Evolutionary conservation across 2,329 filamentous ascomycete genomes (phyloP).

Genomic region (Penicillium capsulatum): DNA sequence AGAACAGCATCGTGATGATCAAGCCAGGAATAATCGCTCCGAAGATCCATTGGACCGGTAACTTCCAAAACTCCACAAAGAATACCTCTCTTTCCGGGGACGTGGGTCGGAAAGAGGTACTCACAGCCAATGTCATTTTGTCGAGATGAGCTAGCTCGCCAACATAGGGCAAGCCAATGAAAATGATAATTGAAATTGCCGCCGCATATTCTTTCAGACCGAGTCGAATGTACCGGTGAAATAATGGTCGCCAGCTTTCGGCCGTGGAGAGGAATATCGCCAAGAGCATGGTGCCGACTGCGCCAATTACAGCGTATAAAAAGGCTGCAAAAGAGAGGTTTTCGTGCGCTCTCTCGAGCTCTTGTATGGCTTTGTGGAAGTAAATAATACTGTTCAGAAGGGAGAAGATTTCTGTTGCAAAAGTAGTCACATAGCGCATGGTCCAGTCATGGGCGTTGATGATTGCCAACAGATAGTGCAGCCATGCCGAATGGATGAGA

Average conservation of each 20-base stretch:
- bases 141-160: constrained; percentile 58
- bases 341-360: constrained; percentile 57
- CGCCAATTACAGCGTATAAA: constrained; percentile 61
- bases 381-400: constrained; percentile 65
- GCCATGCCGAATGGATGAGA: constrained; percentile 62
- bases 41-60: constrained; percentile 58
- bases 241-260: constrained; percentile 57
- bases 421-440: constrained; percentile 65
- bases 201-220: constrained; percentile 62
- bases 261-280: constrained; percentile 60
- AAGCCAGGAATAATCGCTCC: constrained; percentile 58
- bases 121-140: constrained; percentile 56
- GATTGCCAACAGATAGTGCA: constrained; percentile 60
- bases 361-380: constrained; percentile 63
- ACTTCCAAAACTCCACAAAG: constrained; percentile 61
- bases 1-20: constrained; percentile 64
- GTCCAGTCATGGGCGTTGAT: constrained; percentile 68
- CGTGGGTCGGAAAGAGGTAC: constrained; percentile 54
- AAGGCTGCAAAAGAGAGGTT: constrained; percentile 59
- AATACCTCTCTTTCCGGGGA: constrained; percentile 53
- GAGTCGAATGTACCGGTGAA: constrained; percentile 59
- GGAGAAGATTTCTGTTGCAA: constrained; percentile 63
- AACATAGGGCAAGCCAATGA: constrained; percentile 59
- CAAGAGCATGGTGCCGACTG: constrained; percentile 59
- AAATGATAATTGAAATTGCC: constrained; percentile 62